phyloP scores from a whole-genome alignment of 1,139 yeast species.

The Saccharomyces hybrid region DNA sequence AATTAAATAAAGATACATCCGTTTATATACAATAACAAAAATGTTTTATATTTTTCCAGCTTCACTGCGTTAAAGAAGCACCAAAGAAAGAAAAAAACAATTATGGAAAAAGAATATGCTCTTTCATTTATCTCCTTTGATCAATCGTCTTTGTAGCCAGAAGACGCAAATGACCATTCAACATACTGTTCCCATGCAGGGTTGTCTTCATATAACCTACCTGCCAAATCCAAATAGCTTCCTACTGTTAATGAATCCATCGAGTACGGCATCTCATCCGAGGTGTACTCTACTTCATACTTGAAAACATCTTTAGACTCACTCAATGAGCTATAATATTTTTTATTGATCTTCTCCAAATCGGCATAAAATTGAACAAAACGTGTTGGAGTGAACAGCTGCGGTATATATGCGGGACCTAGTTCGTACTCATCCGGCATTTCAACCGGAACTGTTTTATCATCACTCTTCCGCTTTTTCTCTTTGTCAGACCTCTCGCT shows the following conservation, averaged over 20 bases:
- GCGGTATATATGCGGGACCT: conserved; percentile 73
- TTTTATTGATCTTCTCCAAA: conserved; percentile 43
- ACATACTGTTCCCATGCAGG: conserved; percentile 36
- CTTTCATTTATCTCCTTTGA: neutral
- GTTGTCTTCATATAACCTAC: conserved; percentile 40
- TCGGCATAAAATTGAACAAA: conserved; percentile 70
- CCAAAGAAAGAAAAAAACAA: neutral
- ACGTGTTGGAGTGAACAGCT: conserved; percentile 61
- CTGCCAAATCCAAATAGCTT: conserved; percentile 54
- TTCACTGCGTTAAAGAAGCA: neutral
- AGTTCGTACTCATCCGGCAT: conserved; percentile 47
- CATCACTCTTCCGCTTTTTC: conserved; percentile 36
- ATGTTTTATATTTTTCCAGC: neutral
- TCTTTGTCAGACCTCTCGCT: conserved; percentile 14
- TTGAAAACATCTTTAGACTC: conserved; percentile 39
- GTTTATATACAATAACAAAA: neutral
- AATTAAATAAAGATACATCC: neutral
- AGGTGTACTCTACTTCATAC: conserved; percentile 61
- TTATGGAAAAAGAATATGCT: neutral
- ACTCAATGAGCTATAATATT: conserved; percentile 23
- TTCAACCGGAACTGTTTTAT: conserved; percentile 59
- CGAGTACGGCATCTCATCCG: conserved; percentile 51
- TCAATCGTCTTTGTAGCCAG: conserved; percentile 48
- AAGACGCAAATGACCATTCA: conserved; percentile 51
- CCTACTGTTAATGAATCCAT: conserved; percentile 51